phyloP scores from a whole-genome alignment of 352 stramenopile genomes.

The Pythium vanterpoolii region DNA sequence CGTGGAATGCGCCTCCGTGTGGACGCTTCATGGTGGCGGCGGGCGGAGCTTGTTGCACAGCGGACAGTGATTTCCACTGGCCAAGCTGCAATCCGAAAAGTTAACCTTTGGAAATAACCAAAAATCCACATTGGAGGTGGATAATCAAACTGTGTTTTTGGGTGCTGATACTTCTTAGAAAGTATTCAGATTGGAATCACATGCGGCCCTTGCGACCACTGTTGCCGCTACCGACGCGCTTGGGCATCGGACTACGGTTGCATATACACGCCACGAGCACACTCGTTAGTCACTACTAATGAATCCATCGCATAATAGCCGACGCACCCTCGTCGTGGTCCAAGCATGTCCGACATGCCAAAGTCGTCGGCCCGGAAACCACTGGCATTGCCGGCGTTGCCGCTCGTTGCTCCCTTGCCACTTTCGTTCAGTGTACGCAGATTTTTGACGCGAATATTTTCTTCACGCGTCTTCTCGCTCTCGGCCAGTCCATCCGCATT shows the following conservation, averaged over 20 bases:
- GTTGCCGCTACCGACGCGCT: slow-evolving; percentile 31
- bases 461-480: slow-evolving; percentile 44
- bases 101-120: not conserved
- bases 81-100: not conserved
- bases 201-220: slow-evolving; percentile 62
- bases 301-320: no score
- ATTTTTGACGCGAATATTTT: slow-evolving; percentile 55
- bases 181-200: slow-evolving; percentile 27
- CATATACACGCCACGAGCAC: not conserved
- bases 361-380: slow-evolving; percentile 46
- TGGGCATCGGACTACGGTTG: slow-evolving; percentile 5
- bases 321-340: slow-evolving; percentile 44
- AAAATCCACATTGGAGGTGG: not conserved
- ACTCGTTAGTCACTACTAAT: not conserved
- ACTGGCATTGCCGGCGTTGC: slow-evolving; percentile 9
- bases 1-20: slow-evolving; percentile 3
- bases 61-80: not conserved
- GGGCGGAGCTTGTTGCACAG: not conserved
- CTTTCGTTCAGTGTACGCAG: slow-evolving; percentile 42
- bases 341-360: slow-evolving; percentile 35
- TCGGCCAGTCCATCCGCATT: slow-evolving; percentile 53
- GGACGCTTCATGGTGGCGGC: slow-evolving; percentile 16
- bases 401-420: slow-evolving; percentile 28
- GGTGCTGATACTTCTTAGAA: slow-evolving; percentile 16
- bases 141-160: slow-evolving; percentile 9